Evolutionary conservation across 2,329 filamentous ascomycete genomes (phyloP).

Genomic region (Ilyonectria mors-panacis): DNA sequence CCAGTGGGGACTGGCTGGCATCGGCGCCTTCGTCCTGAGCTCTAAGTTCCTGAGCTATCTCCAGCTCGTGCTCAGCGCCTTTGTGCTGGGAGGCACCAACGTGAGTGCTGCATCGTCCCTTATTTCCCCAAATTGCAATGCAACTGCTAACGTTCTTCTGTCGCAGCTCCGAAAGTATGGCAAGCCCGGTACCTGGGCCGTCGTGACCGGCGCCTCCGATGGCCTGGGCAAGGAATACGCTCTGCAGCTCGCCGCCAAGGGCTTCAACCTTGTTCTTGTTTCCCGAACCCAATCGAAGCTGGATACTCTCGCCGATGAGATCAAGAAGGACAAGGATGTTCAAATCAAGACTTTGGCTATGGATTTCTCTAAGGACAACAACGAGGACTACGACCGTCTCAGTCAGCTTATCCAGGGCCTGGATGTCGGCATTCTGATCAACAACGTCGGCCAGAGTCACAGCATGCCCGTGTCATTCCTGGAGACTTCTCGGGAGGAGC

Average conservation of each 20-base stretch:
- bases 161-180: conserved; percentile 88
- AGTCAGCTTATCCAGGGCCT: conserved; percentile 78
- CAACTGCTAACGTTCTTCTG: not conserved
- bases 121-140: not conserved
- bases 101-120: conserved; percentile 58
- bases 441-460: conserved; percentile 97
- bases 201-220: conserved; percentile 95
- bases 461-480: conserved; percentile 92
- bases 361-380: conserved; percentile 88
- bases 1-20: conserved; percentile 58
- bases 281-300: conserved; percentile 97
- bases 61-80: conserved; percentile 75
- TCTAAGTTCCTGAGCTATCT: conserved; percentile 71
- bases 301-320: conserved; percentile 80
- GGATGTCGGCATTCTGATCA: conserved; percentile 90
- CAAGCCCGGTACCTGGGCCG: conserved; percentile 91
- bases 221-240: conserved; percentile 98
- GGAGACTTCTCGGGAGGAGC: conserved; percentile 83
- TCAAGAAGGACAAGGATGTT: conserved; percentile 73
- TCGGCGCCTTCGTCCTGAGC: conserved; percentile 73
- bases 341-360: conserved; percentile 87
- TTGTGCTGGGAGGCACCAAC: conserved; percentile 75
- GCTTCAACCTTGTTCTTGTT: conserved; percentile 95
- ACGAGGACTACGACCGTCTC: conserved; percentile 84
- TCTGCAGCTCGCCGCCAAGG: conserved; percentile 87